Evolutionary conservation across 805 yeast genomes (phyloP), one percentile per base, ranked within the genome.

Genomic region (Metschnikowia chrysomelidarum): DNA sequence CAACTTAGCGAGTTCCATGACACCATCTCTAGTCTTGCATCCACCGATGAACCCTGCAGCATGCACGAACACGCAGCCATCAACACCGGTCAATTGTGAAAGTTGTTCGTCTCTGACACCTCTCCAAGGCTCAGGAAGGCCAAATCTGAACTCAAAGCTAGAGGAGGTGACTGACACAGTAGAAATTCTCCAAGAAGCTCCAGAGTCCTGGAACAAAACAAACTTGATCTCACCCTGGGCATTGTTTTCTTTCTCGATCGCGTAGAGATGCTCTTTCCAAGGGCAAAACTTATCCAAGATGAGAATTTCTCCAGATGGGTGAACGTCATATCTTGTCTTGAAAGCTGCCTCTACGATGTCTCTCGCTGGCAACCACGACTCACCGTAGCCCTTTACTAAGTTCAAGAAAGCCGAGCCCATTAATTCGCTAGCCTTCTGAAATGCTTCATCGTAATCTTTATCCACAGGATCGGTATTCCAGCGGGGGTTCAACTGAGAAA

Each of bases 41-140:
- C 98, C 98, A 28, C 98, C 98, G 53, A 93, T 93, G 63, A 93
- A 93, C 0, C 98, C 98, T 26, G 95, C 86, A 27, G 98, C 96
- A 52, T 93, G 98, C 39, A 93, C 79, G 56, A 93, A 93, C 14
- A 89, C 78, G 57, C 96, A 86, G 7, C 86, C 96, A 20, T 76
- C 79, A 36, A 93, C 76, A n/a, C 95, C 96, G 22, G 87, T 69
- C 47, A 73, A 65, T 46, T 78, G 68, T 47, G 84, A 76, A 49
- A 93, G 72, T 24, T 71, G 84, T 19, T 85, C 91, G 57, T 93
- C 98, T 57, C 98, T 79, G 30, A 89, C 66, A n/a, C 98, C 98
- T 68, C 98, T 78, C 87, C 96, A 85, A 13, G 78, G 74, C 59
- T 85, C 93, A 10, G 96, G 97, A 40, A 93, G 71, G 19, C 96